phyloP scores from a whole-genome alignment of 768 basidiomycete species.

The Lentinula raphanica region DNA sequence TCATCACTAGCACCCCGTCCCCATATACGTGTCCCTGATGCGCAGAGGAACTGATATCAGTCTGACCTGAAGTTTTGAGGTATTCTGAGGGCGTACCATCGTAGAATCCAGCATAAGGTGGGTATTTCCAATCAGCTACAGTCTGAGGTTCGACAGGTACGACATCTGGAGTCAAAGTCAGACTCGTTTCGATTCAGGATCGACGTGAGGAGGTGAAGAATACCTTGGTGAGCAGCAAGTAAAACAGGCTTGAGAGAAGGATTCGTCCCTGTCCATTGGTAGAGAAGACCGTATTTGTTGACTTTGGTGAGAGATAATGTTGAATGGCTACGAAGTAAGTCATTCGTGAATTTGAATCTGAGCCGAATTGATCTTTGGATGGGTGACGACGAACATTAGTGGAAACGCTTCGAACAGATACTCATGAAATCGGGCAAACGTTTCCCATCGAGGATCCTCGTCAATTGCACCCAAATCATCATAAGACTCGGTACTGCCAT shows the following conservation, averaged over 20 bases:
- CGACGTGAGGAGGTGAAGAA: neutral
- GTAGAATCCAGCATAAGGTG: conserved; percentile 45
- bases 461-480: conserved; percentile 21
- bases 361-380: neutral
- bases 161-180: conserved; percentile 32
- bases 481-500: conserved; percentile 22
- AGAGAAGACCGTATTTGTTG: conserved; percentile 53
- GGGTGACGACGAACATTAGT: conserved; percentile 6
- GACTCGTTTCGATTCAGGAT: neutral
- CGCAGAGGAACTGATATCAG: neutral
- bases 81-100: conserved; percentile 26
- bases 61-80: neutral
- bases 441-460: conserved; percentile 22
- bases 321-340: conserved; percentile 6
- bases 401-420: conserved; percentile 10
- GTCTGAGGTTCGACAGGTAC: conserved; percentile 49
- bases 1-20: conserved; percentile 51
- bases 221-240: conserved; percentile 47
- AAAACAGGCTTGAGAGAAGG: conserved; percentile 47
- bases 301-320: conserved; percentile 27
- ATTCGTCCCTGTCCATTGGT: conserved; percentile 50
- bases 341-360: neutral
- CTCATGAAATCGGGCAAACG: conserved; percentile 9
- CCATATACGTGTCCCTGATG: conserved; percentile 43
- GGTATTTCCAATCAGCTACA: conserved; percentile 38